Evolutionary conservation across 805 yeast species (phyloP).

Genomic region (Zygotorulaspora sp.): DNA sequence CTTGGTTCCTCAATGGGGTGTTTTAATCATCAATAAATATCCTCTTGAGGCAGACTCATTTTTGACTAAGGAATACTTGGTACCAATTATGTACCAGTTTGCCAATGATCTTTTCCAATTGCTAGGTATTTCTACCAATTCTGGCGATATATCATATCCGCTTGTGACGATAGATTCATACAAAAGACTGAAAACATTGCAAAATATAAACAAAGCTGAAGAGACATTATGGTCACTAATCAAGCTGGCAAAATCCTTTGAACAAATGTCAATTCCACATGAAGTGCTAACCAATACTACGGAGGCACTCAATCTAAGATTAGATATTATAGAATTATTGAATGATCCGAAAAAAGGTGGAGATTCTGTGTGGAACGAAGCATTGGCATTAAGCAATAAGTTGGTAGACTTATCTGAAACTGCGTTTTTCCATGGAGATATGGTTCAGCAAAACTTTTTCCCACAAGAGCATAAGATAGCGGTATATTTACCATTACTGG

Average conservation of each 20-base stretch:
- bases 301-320: constrained; percentile 43
- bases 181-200: constrained; percentile 52
- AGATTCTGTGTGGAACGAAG: constrained; percentile 42
- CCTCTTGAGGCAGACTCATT: constrained; percentile 10
- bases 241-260: constrained; percentile 61
- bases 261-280: constrained; percentile 79
- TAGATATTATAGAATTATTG: constrained; percentile 27
- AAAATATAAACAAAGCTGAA: constrained; percentile 57
- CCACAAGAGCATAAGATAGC: constrained; percentile 96
- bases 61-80: constrained; percentile 31
- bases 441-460: constrained; percentile 92
- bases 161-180: constrained; percentile 60
- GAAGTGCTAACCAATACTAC: constrained; percentile 57
- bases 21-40: constrained; percentile 10
- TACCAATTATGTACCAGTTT: constrained; percentile 61
- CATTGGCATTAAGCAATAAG: constrained; percentile 53
- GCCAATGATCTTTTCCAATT: constrained; percentile 69
- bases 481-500: constrained; percentile 83
- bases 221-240: constrained; percentile 70
- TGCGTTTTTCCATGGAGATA: constrained; percentile 89
- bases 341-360: constrained; percentile 32
- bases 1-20: constrained; percentile 40
- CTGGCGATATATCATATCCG: constrained; percentile 47
- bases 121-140: constrained; percentile 59
- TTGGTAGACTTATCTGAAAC: constrained; percentile 39